Evolutionary conservation across 2,329 filamentous ascomycete species (phyloP).

Genomic region (Diplodia scrobiculata): DNA sequence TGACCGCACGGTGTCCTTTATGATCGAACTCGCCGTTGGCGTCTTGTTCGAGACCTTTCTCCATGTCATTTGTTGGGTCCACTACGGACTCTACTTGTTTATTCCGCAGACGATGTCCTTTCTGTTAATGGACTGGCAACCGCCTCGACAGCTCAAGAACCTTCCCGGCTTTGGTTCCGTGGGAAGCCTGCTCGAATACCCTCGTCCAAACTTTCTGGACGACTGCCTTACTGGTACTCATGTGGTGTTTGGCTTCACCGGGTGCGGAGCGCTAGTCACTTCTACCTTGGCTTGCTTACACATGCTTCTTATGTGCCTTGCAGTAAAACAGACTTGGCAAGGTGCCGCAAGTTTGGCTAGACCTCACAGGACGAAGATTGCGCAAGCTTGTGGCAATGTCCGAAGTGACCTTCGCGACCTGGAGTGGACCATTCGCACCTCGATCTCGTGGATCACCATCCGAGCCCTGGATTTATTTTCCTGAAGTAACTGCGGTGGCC

Average conservation of each 20-base stretch:
- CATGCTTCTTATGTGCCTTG: background rate
- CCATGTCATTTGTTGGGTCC: background rate
- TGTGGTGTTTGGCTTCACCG: background rate
- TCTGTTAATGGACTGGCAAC: background rate
- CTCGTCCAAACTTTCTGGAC: background rate
- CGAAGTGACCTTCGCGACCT: background rate
- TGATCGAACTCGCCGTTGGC: background rate
- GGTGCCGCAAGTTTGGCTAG: background rate
- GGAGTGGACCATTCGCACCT: too few relatives aligned
- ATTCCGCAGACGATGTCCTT: background rate
- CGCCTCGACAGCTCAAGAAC: background rate
- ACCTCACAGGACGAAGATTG: background rate
- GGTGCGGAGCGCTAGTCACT: background rate
- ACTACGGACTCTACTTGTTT: background rate
- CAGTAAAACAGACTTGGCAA: background rate
- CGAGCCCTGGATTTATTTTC: too few relatives aligned
- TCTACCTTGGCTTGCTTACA: background rate
- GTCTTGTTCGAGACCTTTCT: background rate
- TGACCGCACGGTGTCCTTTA: background rate
- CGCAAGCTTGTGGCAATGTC: background rate
- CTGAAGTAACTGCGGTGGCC: too few relatives aligned
- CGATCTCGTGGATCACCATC: too few relatives aligned
- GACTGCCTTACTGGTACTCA: background rate
- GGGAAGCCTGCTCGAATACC: background rate
- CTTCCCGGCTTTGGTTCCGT: background rate